Conservation (phyloP, 345 rosid genomes). For the Erucastrum elatum region DNA sequence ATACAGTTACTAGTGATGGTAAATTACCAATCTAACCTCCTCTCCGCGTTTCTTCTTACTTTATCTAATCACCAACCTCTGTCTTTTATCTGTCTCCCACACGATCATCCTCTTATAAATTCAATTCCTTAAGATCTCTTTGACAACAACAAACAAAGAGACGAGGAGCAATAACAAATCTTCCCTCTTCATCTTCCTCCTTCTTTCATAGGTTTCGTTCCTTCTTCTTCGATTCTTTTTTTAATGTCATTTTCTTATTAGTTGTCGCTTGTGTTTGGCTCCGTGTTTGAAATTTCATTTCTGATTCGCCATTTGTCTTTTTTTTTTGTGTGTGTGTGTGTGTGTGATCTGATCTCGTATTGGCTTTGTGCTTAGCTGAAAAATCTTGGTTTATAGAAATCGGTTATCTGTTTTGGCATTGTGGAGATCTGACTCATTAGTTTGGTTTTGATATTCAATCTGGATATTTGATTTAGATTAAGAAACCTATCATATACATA, state of each 20-base stretch:
- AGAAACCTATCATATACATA: too few species aligned
- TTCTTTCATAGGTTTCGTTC: not conserved
- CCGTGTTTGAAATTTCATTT: constrained; percentile 21
- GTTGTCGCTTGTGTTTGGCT: not conserved
- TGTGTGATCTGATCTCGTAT: constrained; percentile 20
- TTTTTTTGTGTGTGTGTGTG: too few species aligned
- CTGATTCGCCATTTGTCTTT: not conserved
- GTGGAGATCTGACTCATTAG: constrained; percentile 9
- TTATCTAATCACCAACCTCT: not conserved
- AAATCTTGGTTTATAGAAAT: not conserved
- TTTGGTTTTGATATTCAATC: not conserved
- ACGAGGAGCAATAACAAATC: not conserved
- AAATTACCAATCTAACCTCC: constrained; percentile 20
- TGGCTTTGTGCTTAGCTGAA: not conserved
- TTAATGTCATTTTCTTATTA: not conserved
- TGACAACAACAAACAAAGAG: constrained; percentile 5
- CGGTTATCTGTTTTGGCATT: constrained; percentile 15
- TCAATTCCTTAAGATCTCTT: not conserved
- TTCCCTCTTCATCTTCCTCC: constrained; percentile 29
- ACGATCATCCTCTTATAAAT: constrained; percentile 2
- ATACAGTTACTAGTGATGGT: not conserved
- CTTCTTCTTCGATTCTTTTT: too few species aligned
- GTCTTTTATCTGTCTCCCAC: not conserved
- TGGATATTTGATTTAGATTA: not conserved
- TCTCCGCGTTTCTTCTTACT: not conserved